Percentiles rank a stretch among this genome's conserved stretches.
These are phyloP conservation scores for Fusarium sp. DNA, from an alignment of 2,329 filamentous ascomycete genomes.

Conservation along the genomic window DNA sequence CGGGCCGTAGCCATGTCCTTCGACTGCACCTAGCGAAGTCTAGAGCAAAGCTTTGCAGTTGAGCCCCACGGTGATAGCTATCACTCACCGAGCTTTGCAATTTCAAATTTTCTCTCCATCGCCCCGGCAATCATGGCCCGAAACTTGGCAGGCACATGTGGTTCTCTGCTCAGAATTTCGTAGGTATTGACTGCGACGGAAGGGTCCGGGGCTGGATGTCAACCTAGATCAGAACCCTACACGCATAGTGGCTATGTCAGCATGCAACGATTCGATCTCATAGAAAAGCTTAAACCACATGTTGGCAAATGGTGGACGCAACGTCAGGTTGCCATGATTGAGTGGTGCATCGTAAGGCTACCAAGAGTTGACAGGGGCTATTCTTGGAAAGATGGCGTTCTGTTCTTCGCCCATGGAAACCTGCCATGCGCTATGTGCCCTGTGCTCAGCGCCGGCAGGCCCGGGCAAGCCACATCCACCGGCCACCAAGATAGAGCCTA, in stretches of 20 bases:
- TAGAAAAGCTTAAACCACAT: slow-evolving; percentile 35
- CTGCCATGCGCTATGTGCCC: slow-evolving; percentile 24
- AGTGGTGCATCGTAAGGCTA: slow-evolving; percentile 19
- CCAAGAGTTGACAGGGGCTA: slow-evolving; percentile 36
- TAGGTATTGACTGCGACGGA: background rate
- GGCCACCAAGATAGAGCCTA: slow-evolving; percentile 17
- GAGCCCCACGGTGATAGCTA: slow-evolving; percentile 32
- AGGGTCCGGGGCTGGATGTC: slow-evolving; percentile 2
- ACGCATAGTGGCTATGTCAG: slow-evolving; percentile 35
- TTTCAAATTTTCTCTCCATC: slow-evolving; percentile 16
- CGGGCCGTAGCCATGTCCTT: slow-evolving; percentile 18
- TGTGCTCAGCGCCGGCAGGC: slow-evolving; percentile 34
- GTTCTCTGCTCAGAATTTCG: slow-evolving; percentile 18
- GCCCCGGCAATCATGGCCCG: slow-evolving; percentile 1
- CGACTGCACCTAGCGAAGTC: slow-evolving; percentile 29
- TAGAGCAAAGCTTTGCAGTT: slow-evolving; percentile 30
- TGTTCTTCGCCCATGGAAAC: slow-evolving; percentile 24
- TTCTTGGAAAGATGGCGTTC: slow-evolving; percentile 42
- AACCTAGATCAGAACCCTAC: slow-evolving; percentile 13
- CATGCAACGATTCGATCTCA: slow-evolving; percentile 39
- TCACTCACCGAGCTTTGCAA: slow-evolving; percentile 25
- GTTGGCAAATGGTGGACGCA: slow-evolving; percentile 27
- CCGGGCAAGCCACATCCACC: slow-evolving; percentile 37
- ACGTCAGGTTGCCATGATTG: slow-evolving; percentile 13
- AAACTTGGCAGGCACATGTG: slow-evolving; percentile 25